Evolutionary conservation across 2,329 filamentous ascomycete genomes (phyloP).

Genomic region (Epichloe hybrida): DNA sequence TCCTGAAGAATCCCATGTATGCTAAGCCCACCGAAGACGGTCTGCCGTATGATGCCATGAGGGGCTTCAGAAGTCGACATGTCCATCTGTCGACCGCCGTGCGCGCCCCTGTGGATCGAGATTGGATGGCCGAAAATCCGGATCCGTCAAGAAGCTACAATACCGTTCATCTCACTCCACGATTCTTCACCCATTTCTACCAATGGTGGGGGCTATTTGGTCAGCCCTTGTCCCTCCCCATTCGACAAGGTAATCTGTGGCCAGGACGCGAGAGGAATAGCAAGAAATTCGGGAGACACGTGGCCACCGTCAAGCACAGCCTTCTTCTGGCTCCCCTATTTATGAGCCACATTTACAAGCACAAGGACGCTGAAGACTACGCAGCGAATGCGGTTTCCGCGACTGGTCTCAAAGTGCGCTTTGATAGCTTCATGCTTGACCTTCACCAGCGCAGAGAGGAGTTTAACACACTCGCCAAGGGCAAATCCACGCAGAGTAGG

Average conservation of each 20-base stretch:
- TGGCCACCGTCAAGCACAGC: slow-evolving; percentile 98
- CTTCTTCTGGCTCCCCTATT: slow-evolving; percentile 84
- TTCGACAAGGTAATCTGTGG: slow-evolving; percentile 85
- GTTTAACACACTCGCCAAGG: slow-evolving; percentile 69
- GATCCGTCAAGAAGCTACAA: slow-evolving; percentile 86
- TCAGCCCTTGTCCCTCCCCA: slow-evolving; percentile 83
- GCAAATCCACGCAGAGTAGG: slow-evolving; percentile 60
- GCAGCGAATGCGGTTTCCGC: slow-evolving; percentile 66
- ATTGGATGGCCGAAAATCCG: slow-evolving; percentile 67
- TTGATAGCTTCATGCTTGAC: slow-evolving; percentile 96
- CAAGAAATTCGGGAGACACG: slow-evolving; percentile 94
- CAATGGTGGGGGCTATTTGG: slow-evolving; percentile 96
- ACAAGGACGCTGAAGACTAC: slow-evolving; percentile 87
- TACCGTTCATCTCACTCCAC: slow-evolving; percentile 82
- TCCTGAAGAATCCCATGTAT: slow-evolving; percentile 68
- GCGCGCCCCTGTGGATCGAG: slow-evolving; percentile 69
- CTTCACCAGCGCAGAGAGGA: slow-evolving; percentile 88
- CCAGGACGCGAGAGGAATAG: slow-evolving; percentile 89
- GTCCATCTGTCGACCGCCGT: slow-evolving; percentile 93
- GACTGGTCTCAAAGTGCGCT: slow-evolving; percentile 88
- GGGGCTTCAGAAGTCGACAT: slow-evolving; percentile 90
- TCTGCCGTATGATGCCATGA: slow-evolving; percentile 75
- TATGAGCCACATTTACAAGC: slow-evolving; percentile 94
- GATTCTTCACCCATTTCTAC: slow-evolving; percentile 98
- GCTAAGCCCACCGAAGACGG: slow-evolving; percentile 45